Evolutionary conservation across 2,329 filamentous ascomycete species (phyloP).

Genomic region (Fusarium udum): DNA sequence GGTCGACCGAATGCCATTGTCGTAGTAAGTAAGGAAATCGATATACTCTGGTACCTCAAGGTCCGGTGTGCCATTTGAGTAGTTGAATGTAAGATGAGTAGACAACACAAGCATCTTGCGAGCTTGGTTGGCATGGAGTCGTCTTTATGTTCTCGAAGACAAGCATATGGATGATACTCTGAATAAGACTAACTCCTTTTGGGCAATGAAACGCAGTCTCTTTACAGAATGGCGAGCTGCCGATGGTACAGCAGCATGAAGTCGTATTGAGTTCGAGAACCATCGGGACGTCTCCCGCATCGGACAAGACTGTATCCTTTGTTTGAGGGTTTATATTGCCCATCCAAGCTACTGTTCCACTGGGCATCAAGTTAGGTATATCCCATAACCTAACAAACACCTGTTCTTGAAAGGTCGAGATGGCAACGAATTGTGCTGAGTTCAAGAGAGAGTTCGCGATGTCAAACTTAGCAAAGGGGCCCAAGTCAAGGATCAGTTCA

Average conservation of each 20-base stretch:
- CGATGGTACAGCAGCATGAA: neutral
- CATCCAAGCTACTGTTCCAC: too few relatives aligned
- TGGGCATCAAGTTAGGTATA: neutral
- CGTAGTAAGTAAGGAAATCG: neutral
- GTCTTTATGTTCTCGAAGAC: neutral
- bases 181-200: neutral
- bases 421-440: too few relatives aligned
- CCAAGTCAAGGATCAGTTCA: neutral
- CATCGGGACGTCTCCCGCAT: neutral
- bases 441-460: neutral
- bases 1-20: too few relatives aligned
- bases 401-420: neutral
- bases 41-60: neutral
- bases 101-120: neutral
- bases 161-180: neutral
- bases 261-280: neutral
- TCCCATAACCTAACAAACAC: too few relatives aligned
- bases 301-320: neutral
- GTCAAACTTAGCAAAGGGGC: neutral
- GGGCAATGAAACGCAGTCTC: neutral
- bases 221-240: neutral
- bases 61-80: neutral
- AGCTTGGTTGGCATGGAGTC: neutral
- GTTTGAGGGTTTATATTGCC: too few relatives aligned
- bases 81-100: neutral